A percentile compares a stretch with the other conserved stretches of the same genome.
phyloP scores from a whole-genome alignment of 2,329 filamentous ascomycete genomes.

The Ceratocystis lukuohia region DNA sequence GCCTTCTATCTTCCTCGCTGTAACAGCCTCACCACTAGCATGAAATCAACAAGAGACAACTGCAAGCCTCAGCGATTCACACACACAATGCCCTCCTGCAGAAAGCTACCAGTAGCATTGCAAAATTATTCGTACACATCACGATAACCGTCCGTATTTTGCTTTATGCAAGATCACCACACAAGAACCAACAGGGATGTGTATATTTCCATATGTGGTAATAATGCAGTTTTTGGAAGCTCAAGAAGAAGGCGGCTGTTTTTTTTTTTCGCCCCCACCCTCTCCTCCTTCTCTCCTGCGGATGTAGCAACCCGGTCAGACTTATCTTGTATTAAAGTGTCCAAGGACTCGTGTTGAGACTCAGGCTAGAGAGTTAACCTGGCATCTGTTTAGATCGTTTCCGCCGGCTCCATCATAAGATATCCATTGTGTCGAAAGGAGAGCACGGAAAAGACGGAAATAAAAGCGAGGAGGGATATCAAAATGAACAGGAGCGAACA shows the following conservation, averaged over 20 bases:
- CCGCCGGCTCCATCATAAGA: not conserved
- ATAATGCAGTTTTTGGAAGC: not conserved
- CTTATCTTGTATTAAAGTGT: not conserved
- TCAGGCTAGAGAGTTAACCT: not conserved
- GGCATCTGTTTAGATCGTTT: not conserved
- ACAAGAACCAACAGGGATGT: not conserved
- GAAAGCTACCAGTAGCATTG: not conserved
- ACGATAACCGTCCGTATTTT: not conserved
- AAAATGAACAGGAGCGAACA: not conserved
- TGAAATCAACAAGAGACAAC: too few relatives aligned
- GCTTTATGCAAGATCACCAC: not conserved
- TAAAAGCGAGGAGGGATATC: not conserved
- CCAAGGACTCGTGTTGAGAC: not conserved
- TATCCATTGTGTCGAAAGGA: not conserved
- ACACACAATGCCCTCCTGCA: too few relatives aligned
- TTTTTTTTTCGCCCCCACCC: not conserved
- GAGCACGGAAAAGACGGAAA: not conserved
- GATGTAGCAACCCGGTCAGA: not conserved
- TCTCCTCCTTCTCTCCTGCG: not conserved
- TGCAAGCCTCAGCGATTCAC: too few relatives aligned
- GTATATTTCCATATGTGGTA: not conserved
- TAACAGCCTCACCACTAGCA: too few relatives aligned
- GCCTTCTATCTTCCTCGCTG: too few relatives aligned
- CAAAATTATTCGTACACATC: not conserved
- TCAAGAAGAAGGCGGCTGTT: not conserved